Percentiles rank a stretch among this genome's conserved stretches.
phyloP scores from a whole-genome alignment of 352 stramenopile genomes.

The Phytopythium boreale region DNA sequence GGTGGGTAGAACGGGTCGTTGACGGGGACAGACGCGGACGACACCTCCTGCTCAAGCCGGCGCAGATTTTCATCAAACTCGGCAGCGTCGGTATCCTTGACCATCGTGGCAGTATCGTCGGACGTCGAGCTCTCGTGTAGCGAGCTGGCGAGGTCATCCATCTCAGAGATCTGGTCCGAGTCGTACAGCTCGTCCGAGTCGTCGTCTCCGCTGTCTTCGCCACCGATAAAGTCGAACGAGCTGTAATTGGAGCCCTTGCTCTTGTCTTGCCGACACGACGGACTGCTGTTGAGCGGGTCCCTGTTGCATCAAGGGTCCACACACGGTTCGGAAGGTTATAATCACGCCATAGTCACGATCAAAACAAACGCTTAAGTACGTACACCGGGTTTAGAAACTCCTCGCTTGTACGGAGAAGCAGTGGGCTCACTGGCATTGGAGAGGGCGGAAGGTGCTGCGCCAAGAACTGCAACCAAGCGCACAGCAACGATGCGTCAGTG shows the following conservation, averaged over 20 bases:
- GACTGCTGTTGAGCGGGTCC: constrained; percentile 75
- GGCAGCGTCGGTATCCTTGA: constrained; percentile 15
- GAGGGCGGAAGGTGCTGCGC: constrained; percentile 28
- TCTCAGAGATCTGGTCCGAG: constrained; percentile 67
- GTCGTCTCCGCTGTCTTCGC: constrained; percentile 76
- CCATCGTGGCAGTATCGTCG: constrained; percentile 30
- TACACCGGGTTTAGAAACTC: constrained; percentile 42
- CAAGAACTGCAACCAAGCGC: constrained; percentile 14
- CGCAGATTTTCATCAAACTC: constrained; percentile 18
- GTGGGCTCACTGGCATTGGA: constrained; percentile 26
- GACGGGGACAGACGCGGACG: constrained; percentile 10
- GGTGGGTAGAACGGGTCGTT: constrained; percentile 21
- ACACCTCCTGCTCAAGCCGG: background rate
- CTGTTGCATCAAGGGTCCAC: constrained; percentile 18
- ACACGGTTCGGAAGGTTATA: background rate
- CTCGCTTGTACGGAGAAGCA: constrained; percentile 34
- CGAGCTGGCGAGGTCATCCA: constrained; percentile 60
- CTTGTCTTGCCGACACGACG: constrained; percentile 50
- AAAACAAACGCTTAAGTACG: background rate
- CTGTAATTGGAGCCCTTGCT: constrained; percentile 34
- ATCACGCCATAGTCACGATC: background rate
- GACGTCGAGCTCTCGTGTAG: constrained; percentile 35
- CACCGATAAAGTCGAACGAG: constrained; percentile 83
- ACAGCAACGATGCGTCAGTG: constrained; percentile 24
- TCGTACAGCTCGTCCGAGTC: constrained; percentile 75